Evolutionary conservation across 345 rosid genomes (phyloP).

Genomic region (Turnera subulata): DNA sequence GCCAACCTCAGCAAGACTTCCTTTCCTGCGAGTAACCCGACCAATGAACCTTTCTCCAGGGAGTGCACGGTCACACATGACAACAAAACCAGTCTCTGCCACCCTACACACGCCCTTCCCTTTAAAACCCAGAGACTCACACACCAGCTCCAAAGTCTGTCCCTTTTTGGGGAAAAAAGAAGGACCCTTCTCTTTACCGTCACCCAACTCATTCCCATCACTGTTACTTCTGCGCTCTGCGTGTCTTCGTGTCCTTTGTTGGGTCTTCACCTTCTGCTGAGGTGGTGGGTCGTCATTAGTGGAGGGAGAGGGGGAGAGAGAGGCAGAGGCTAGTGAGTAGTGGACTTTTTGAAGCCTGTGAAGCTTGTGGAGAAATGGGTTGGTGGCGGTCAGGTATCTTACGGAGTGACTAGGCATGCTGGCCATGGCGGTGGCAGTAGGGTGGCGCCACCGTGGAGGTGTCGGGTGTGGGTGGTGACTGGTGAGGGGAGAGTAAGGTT

Average conservation of each 20-base stretch:
- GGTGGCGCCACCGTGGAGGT: not conserved
- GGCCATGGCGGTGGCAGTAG: slow-evolving; percentile 24
- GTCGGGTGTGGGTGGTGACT: not conserved
- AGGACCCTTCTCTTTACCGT: slow-evolving; percentile 4
- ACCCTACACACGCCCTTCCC: slow-evolving; percentile 86
- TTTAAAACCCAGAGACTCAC: slow-evolving; percentile 85
- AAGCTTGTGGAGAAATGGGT: slow-evolving; percentile 31
- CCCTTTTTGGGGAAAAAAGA: slow-evolving; percentile 75
- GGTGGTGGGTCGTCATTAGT: slow-evolving; percentile 22
- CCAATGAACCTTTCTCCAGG: slow-evolving; percentile 92
- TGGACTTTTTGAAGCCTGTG: slow-evolving; percentile 27
- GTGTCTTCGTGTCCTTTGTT: slow-evolving; percentile 7
- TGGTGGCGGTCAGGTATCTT: slow-evolving; percentile 25
- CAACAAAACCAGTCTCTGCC: slow-evolving; percentile 72
- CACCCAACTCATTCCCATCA: not conserved
- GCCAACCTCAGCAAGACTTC: slow-evolving; percentile 77
- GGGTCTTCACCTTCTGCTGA: slow-evolving; percentile 1
- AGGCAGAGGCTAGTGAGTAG: slow-evolving; percentile 35
- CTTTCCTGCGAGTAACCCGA: slow-evolving; percentile 75
- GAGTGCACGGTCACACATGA: slow-evolving; percentile 84
- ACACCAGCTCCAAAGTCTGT: slow-evolving; percentile 72
- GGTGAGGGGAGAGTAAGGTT: not conserved
- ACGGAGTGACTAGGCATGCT: slow-evolving; percentile 35
- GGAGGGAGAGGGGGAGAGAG: slow-evolving; percentile 20
- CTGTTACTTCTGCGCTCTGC: not conserved